Percentiles rank a stretch among this genome's conserved stretches.
phyloP scores from a whole-genome alignment of 768 basidiomycete genomes.

The Antrodiella citrinella region DNA sequence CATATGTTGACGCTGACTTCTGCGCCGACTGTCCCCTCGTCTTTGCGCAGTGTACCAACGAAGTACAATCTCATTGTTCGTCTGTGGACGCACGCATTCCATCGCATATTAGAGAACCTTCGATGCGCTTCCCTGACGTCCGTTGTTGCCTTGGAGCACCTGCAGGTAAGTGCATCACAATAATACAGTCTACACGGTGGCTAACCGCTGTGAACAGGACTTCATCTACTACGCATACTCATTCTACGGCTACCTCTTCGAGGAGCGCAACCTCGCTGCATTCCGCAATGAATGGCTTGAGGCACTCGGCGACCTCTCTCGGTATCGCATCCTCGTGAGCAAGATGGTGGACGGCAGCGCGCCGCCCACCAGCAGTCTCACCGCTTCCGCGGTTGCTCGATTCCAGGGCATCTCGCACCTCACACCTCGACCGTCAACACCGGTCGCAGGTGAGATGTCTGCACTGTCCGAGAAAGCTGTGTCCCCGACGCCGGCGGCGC shows the following conservation, averaged over 20 bases:
- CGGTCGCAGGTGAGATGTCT: conserved; percentile 8
- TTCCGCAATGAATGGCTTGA: conserved; percentile 91
- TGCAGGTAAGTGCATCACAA: conserved; percentile 36
- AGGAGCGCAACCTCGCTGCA: conserved; percentile 59
- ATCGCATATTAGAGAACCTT: conserved; percentile 84
- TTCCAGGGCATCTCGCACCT: conserved; percentile 13
- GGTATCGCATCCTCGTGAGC: conserved; percentile 96
- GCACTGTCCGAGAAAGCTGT: conserved; percentile 15
- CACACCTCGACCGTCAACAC: conserved; percentile 10
- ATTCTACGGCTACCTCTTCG: conserved; percentile 85
- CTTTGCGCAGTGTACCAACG: conserved; percentile 79
- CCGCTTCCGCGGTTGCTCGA: conserved; percentile 44
- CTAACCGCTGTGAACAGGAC: conserved; percentile 30
- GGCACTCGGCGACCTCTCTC: conserved; percentile 90
- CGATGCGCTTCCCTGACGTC: conserved; percentile 55
- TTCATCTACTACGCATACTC: conserved; percentile 94
- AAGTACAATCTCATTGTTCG: conserved; percentile 95
- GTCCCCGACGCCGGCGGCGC: conserved; percentile 16
- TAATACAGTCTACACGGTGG: not conserved
- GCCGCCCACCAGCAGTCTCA: conserved; percentile 32
- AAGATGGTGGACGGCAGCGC: conserved; percentile 57
- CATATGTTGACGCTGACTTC: conserved; percentile 80
- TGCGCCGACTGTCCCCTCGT: conserved; percentile 81
- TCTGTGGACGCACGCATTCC: conserved; percentile 87
- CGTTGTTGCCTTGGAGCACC: conserved; percentile 75